Percentiles rank a stretch among this genome's conserved stretches.
These are phyloP conservation scores for Microsporum ferrugineum DNA, from an alignment of 2,329 filamentous ascomycete species.

Conservation along the genomic window DNA sequence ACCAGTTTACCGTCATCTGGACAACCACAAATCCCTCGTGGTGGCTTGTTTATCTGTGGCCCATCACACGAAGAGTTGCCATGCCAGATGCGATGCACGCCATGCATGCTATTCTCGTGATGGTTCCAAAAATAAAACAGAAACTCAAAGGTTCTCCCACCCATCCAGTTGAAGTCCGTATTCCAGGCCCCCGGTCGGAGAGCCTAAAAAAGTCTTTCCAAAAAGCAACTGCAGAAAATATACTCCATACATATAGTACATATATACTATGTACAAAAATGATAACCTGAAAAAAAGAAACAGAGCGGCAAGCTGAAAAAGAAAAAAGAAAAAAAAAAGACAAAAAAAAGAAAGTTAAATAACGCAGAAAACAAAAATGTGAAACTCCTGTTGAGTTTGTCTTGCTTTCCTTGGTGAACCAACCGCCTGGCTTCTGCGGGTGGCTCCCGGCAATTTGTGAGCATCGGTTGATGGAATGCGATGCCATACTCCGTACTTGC, in stretches of 20 bases:
- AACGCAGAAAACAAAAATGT: background rate
- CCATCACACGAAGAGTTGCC: background rate
- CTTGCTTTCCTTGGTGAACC: background rate
- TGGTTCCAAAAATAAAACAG: constrained; percentile 2
- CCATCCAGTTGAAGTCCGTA: background rate
- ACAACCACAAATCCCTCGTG: background rate
- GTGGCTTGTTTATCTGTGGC: background rate
- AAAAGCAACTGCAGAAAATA: background rate
- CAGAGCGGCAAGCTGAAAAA: background rate
- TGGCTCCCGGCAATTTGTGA: background rate
- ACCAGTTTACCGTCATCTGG: background rate
- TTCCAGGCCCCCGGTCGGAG: background rate
- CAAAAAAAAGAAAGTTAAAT: background rate
- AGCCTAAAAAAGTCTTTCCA: background rate
- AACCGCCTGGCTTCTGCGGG: background rate
- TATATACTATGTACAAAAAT: constrained; percentile 12
- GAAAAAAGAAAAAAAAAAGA: constrained; percentile 1
- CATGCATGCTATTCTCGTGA: background rate
- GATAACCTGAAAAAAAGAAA: background rate
- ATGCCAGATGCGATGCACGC: background rate
- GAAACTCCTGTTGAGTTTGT: background rate
- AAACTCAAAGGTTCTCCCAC: background rate
- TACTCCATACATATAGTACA: background rate
- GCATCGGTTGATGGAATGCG: background rate
- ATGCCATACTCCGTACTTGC: background rate